phyloP scores from a whole-genome alignment of 331 rosid species.

The Erythrophleum ivorense region DNA sequence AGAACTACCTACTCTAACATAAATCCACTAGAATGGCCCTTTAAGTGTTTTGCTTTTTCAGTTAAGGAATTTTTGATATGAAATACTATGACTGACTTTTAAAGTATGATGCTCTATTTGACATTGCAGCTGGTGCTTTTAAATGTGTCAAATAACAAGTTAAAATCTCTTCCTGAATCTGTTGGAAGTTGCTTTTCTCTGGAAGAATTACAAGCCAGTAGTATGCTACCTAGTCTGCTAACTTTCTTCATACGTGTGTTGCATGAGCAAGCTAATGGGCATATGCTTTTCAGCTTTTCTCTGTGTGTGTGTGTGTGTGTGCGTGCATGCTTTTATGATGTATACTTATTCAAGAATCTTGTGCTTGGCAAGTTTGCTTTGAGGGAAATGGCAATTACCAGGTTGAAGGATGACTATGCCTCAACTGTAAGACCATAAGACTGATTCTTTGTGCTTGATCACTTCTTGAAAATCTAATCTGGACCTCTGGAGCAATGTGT shows the following conservation, averaged over 20 bases:
- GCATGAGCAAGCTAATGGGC: conserved; percentile 30
- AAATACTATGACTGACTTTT: conserved; percentile 36
- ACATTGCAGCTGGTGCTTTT: conserved; percentile 77
- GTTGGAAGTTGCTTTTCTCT: conserved; percentile 92
- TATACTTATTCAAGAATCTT: not conserved
- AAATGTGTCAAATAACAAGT: conserved; percentile 83
- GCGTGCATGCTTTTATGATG: not conserved
- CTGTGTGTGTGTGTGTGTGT: not conserved
- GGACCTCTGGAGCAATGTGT: conserved; percentile 23
- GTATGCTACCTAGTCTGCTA: conserved; percentile 45
- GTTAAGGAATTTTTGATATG: conserved; percentile 16
- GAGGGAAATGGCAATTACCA: not conserved
- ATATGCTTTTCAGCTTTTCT: not conserved
- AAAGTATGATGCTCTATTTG: conserved; percentile 45
- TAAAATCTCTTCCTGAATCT: conserved; percentile 89
- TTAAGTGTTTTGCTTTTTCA: conserved; percentile 13
- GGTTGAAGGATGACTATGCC: not conserved
- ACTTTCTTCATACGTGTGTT: conserved; percentile 28
- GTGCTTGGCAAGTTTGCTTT: not conserved
- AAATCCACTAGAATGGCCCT: conserved; percentile 20
- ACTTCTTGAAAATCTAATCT: conserved; percentile 28
- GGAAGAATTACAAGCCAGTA: conserved; percentile 96
- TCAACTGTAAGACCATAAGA: conserved; percentile 12
- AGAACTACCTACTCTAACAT: not conserved
- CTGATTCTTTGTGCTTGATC: conserved; percentile 27